Evolutionary conservation across 352 stramenopile species (phyloP).

Genomic region (Phytophthora pinifolia): DNA sequence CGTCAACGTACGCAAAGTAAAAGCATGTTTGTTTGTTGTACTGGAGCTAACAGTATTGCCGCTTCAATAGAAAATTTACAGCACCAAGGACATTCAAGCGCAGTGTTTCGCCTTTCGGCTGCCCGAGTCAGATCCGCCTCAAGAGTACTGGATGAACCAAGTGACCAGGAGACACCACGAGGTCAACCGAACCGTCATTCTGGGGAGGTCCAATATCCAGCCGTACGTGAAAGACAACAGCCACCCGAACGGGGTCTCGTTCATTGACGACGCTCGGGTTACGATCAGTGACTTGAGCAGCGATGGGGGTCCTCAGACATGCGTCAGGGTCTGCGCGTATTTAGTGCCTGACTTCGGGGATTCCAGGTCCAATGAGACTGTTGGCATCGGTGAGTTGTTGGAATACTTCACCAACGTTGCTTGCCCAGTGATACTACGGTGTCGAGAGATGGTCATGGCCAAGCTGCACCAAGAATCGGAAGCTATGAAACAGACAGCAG

Average conservation of each 20-base stretch:
- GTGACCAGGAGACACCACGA: conserved; percentile 24
- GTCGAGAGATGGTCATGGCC: conserved; percentile 23
- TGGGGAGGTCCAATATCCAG: conserved; percentile 28
- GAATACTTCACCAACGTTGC: conserved; percentile 29
- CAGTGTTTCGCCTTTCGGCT: conserved; percentile 26
- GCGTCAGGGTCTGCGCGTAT: conserved; percentile 26
- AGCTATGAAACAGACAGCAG: conserved; percentile 18
- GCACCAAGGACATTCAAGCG: conserved; percentile 25
- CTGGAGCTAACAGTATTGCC: conserved; percentile 4
- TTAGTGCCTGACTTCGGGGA: conserved; percentile 28
- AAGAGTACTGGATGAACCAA: conserved; percentile 30
- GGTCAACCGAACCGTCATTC: conserved; percentile 18
- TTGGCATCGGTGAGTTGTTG: conserved; percentile 28
- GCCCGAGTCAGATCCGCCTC: conserved; percentile 11
- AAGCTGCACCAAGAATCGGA: conserved; percentile 24
- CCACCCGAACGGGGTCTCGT: conserved; percentile 25
- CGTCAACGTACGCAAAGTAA: conserved; percentile 20
- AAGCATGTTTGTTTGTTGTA: neutral
- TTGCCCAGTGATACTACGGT: conserved; percentile 18
- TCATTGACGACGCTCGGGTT: conserved; percentile 23
- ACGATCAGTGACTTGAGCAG: conserved; percentile 19
- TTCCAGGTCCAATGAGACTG: conserved; percentile 16
- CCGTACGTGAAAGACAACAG: conserved; percentile 30
- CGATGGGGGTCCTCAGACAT: conserved; percentile 13
- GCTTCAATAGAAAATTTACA: conserved; percentile 31